These are phyloP conservation scores for Tetratostichococcus sp. DNA, from an alignment of 139 green algal species.

Conservation along the genomic window DNA sequence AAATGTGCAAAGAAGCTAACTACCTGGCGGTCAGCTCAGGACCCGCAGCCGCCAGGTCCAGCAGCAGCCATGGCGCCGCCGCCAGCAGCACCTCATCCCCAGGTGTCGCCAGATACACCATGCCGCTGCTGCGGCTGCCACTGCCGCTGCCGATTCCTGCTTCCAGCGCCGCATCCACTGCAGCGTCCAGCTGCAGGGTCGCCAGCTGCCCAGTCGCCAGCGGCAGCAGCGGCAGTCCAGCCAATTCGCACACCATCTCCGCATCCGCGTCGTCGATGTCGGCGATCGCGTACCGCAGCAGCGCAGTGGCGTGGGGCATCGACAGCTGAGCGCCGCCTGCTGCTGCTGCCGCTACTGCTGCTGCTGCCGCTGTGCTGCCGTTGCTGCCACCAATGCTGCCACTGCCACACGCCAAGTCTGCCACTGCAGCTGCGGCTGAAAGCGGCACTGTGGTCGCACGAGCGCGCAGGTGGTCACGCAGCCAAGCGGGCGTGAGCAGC, in stretches of 20 bases:
- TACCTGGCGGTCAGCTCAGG: conserved; percentile 3
- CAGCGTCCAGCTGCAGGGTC: background rate
- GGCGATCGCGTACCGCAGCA: conserved; percentile 55
- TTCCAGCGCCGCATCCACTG: background rate
- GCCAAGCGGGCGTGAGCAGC: conserved; percentile 6
- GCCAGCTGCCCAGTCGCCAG: conserved; percentile 32
- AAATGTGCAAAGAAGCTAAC: no score
- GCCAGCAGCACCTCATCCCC: conserved; percentile 6
- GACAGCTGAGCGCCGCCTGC: no score
- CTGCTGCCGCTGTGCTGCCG: no score
- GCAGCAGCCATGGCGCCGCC: background rate
- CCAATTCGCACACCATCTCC: conserved; percentile 27
- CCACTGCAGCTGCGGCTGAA: no score
- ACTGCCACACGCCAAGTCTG: no score
- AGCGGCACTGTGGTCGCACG: background rate
- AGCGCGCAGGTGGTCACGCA: background rate
- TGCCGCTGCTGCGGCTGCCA: background rate
- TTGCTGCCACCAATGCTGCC: no score
- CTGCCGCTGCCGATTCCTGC: background rate
- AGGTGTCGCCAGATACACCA: conserved; percentile 9
- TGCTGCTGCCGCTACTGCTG: no score
- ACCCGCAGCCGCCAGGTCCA: conserved; percentile 7
- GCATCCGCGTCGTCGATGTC: conserved; percentile 41
- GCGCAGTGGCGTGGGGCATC: conserved; percentile 10
- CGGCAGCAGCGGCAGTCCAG: conserved; percentile 50